Conservation (phyloP, 805 yeast species). For the Brettanomyces sp. region DNA sequence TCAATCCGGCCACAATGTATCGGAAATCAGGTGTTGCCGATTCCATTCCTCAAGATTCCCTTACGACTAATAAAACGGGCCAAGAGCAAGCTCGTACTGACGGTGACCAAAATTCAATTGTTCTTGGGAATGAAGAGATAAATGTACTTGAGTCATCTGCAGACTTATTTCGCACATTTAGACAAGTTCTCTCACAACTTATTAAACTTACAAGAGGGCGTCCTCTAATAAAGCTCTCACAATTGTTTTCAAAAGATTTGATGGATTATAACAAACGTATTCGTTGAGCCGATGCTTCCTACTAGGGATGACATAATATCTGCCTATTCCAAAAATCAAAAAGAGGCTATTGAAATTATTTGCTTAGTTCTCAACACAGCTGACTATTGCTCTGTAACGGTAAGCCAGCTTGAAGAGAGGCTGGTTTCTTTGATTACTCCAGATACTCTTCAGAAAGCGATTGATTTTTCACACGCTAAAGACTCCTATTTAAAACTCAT, state of each 20-base stretch:
- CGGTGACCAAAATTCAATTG: slow-evolving; percentile 21
- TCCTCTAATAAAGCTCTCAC: slow-evolving; percentile 40
- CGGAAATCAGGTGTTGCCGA: slow-evolving; percentile 28
- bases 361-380: slow-evolving; percentile 79
- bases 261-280: slow-evolving; percentile 45
- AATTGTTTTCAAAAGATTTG: slow-evolving; percentile 60
- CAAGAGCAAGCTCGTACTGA: slow-evolving; percentile 1
- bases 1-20: slow-evolving; percentile 45
- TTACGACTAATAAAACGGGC: neutral
- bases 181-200: slow-evolving; percentile 64
- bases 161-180: slow-evolving; percentile 71
- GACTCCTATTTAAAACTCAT: slow-evolving; percentile 50
- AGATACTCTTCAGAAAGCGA: slow-evolving; percentile 26
- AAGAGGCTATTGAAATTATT: slow-evolving; percentile 56
- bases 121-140: slow-evolving; percentile 15
- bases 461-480: slow-evolving; percentile 48
- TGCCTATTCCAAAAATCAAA: slow-evolving; percentile 27
- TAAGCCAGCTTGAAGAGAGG: slow-evolving; percentile 65
- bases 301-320: slow-evolving; percentile 20
- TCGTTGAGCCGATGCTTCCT: slow-evolving; percentile 41
- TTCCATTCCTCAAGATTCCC: slow-evolving; percentile 9
- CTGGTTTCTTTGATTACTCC: slow-evolving; percentile 29
- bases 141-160: slow-evolving; percentile 80
- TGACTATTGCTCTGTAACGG: slow-evolving; percentile 76
- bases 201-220: slow-evolving; percentile 47